These are phyloP conservation scores for Microdochium trichocladiopsis DNA, from an alignment of 2,329 filamentous ascomycete genomes.

Conservation along the genomic window DNA sequence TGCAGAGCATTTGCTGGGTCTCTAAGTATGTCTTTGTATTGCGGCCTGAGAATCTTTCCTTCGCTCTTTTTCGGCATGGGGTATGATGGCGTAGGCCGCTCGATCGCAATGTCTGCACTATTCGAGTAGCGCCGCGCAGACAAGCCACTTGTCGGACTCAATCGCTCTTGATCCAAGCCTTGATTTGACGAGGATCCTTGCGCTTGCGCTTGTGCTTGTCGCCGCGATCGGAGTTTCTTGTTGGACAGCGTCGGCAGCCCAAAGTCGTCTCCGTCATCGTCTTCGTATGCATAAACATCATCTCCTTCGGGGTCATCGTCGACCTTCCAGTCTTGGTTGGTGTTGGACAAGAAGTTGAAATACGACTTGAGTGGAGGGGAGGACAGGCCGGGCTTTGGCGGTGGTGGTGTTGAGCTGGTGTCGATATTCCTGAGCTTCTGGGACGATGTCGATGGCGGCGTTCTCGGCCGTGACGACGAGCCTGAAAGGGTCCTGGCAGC, in stretches of 20 bases:
- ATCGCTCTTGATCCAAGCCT: constrained; percentile 23
- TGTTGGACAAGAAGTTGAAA: constrained; percentile 72
- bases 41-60: constrained; percentile 90
- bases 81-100: constrained; percentile 75
- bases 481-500: constrained; percentile 48
- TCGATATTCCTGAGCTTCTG: constrained; percentile 46
- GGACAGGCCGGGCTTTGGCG: constrained; percentile 42
- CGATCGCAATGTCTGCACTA: constrained; percentile 90
- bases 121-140: constrained; percentile 61
- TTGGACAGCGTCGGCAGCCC: constrained; percentile 87
- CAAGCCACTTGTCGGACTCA: constrained; percentile 28
- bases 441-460: constrained; percentile 59
- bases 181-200: constrained; percentile 24
- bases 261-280: constrained; percentile 92
- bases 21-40: constrained; percentile 93
- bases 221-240: constrained; percentile 68
- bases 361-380: constrained; percentile 68
- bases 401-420: constrained; percentile 47
- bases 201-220: constrained; percentile 39
- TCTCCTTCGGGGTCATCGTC: constrained; percentile 58
- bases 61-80: constrained; percentile 84
- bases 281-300: constrained; percentile 72
- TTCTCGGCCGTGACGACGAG: constrained; percentile 61
- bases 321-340: constrained; percentile 74
- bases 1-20: constrained; percentile 91